Conservation (phyloP, 2,329 filamentous ascomycete species). For the Cladophialophora exuberans region DNA sequence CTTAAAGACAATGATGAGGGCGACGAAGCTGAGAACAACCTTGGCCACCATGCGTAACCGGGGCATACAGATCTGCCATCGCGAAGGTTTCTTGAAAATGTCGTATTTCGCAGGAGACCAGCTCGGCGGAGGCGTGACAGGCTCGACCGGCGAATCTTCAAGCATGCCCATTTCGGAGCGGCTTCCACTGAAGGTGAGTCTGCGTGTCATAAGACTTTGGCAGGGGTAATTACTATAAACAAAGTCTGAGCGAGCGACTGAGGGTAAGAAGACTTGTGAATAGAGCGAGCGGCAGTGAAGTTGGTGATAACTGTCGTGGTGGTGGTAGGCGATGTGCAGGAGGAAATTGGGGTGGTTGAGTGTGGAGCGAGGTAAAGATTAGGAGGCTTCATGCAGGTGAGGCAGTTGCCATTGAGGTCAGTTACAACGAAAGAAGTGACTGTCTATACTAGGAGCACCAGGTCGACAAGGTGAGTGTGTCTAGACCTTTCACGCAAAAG, state of each 20-base stretch:
- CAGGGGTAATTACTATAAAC: conserved; percentile 1
- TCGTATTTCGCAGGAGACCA: conserved; percentile 32
- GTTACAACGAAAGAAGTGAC: conserved; percentile 12
- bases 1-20: conserved; percentile 28
- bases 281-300: neutral
- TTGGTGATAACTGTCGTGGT: neutral
- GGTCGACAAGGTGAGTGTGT: conserved; percentile 28
- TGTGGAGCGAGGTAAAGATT: conserved; percentile 12
- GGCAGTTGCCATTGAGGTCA: conserved; percentile 11
- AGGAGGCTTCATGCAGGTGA: conserved; percentile 13
- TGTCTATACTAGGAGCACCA: conserved; percentile 6
- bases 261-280: conserved; percentile 15
- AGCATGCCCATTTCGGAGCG: conserved; percentile 34
- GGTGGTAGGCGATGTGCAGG: conserved; percentile 10
- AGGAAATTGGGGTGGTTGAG: conserved; percentile 11
- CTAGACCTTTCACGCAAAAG: neutral
- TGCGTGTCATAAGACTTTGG: conserved; percentile 27
- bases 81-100: conserved; percentile 35
- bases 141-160: conserved; percentile 26
- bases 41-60: conserved; percentile 31
- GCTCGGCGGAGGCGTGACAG: conserved; percentile 31
- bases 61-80: conserved; percentile 36
- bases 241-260: conserved; percentile 21
- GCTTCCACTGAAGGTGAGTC: conserved; percentile 33
- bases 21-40: conserved; percentile 23